phyloP scores from a whole-genome alignment of 106 monocot species.

The Phalaenopsis equestris region DNA sequence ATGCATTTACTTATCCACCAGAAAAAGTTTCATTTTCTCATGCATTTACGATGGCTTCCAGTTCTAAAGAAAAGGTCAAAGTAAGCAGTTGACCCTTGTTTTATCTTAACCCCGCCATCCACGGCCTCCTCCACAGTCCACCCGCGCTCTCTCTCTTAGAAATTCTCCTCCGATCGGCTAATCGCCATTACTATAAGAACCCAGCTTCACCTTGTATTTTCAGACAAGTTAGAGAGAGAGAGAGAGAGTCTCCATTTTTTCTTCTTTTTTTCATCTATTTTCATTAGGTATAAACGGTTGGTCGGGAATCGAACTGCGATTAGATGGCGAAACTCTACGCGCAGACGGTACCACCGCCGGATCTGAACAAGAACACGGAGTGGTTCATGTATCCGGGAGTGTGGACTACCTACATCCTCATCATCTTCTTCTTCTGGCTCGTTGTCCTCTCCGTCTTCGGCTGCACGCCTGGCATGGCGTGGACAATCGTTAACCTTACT shows the following conservation, averaged over 20 bases:
- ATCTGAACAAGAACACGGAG: slow-evolving; percentile 68
- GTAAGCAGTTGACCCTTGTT: neutral
- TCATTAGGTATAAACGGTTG: neutral
- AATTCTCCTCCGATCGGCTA: neutral
- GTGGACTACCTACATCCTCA: slow-evolving; percentile 66
- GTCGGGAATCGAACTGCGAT: neutral
- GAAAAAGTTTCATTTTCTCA: no score
- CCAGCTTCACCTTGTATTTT: neutral
- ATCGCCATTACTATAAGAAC: neutral
- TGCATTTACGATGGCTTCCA: no score
- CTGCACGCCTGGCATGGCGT: slow-evolving; percentile 52
- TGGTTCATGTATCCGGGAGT: slow-evolving; percentile 76
- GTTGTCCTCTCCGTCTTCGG: slow-evolving; percentile 44
- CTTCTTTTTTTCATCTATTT: neutral
- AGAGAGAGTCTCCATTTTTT: neutral
- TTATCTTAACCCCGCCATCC: neutral
- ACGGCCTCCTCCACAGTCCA: neutral
- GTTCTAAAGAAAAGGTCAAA: neutral
- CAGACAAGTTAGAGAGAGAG: neutral
- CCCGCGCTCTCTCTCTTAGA: neutral
- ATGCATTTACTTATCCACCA: no score
- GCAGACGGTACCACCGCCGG: slow-evolving; percentile 41
- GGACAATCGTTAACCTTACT: slow-evolving; percentile 48
- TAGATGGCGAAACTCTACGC: slow-evolving; percentile 55
- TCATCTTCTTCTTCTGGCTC: slow-evolving; percentile 59